A percentile compares a stretch with the other conserved stretches of the same genome.
Conservation (phyloP, 2,329 filamentous ascomycete species). For the Tricladium varicosporioides region DNA sequence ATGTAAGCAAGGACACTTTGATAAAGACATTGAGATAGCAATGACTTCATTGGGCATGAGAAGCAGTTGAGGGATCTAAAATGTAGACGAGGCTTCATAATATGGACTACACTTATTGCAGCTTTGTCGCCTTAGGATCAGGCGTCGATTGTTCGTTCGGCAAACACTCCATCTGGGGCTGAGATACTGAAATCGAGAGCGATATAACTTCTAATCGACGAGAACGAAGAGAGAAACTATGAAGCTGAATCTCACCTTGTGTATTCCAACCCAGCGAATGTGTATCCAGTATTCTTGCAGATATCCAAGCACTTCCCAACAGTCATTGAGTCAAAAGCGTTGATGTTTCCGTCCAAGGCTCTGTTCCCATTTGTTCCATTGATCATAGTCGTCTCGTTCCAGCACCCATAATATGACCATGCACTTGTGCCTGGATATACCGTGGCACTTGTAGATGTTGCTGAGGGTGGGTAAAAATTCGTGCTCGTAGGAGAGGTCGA, state of each 20-base stretch:
- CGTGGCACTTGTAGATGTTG: constrained; percentile 12
- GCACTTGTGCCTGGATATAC: constrained; percentile 17
- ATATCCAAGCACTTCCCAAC: constrained; percentile 24
- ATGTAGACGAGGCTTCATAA: too few species aligned
- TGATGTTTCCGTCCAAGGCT: constrained; percentile 21
- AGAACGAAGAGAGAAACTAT: neutral
- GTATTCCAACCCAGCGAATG: constrained; percentile 31
- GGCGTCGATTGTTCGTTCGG: too few species aligned
- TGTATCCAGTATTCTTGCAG: constrained; percentile 18
- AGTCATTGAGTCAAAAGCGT: constrained; percentile 25
- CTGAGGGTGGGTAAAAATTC: neutral
- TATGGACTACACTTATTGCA: neutral
- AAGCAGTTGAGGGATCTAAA: too few species aligned
- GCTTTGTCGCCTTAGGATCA: neutral
- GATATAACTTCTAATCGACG: too few species aligned
- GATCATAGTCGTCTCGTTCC: constrained; percentile 37
- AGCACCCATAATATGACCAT: constrained; percentile 38
- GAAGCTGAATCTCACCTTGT: constrained; percentile 21
- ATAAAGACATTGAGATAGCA: neutral
- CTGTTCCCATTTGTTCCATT: constrained; percentile 23
- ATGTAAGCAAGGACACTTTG: too few species aligned
- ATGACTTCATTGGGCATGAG: too few species aligned
- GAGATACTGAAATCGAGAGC: neutral
- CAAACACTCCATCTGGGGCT: neutral
- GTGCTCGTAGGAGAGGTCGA: neutral